These are phyloP conservation scores for Pseudogymnoascus verrucosus DNA, from an alignment of 2,329 filamentous ascomycete genomes.

Conservation along the genomic window DNA sequence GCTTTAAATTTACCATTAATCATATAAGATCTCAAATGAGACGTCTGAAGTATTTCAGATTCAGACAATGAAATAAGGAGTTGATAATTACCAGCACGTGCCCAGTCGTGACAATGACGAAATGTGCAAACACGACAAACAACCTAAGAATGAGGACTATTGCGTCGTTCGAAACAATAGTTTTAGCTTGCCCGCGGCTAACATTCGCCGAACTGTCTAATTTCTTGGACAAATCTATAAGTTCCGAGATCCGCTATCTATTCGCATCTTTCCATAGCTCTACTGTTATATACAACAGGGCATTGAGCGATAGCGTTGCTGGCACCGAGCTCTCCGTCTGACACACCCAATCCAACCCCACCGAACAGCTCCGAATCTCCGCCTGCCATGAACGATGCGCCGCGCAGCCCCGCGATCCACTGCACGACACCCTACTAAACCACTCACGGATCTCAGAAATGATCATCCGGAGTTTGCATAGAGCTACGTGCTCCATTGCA, in stretches of 20 bases:
- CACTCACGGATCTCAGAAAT: conserved; percentile 15
- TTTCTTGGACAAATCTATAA: neutral
- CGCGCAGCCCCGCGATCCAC: neutral
- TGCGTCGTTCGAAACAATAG: conserved; percentile 38
- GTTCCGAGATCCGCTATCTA: neutral
- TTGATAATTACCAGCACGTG: neutral
- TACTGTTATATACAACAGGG: neutral
- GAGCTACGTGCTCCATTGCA: conserved; percentile 23
- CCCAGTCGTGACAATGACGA: neutral
- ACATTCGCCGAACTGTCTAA: neutral
- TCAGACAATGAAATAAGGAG: neutral
- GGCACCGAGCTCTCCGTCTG: neutral
- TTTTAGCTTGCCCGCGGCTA: conserved; percentile 1
- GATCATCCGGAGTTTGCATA: conserved; percentile 23
- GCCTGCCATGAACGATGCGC: neutral
- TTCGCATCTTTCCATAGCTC: neutral
- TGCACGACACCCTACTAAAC: neutral
- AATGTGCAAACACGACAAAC: conserved; percentile 4
- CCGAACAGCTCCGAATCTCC: conserved; percentile 7
- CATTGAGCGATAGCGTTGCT: conserved; percentile 1
- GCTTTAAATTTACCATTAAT: neutral
- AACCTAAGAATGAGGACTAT: conserved; percentile 20
- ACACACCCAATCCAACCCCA: neutral
- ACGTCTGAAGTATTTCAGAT: neutral
- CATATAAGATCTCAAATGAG: neutral